Evolutionary conservation across 2,329 filamentous ascomycete genomes (phyloP).

Genomic region (Fusarium concolor): DNA sequence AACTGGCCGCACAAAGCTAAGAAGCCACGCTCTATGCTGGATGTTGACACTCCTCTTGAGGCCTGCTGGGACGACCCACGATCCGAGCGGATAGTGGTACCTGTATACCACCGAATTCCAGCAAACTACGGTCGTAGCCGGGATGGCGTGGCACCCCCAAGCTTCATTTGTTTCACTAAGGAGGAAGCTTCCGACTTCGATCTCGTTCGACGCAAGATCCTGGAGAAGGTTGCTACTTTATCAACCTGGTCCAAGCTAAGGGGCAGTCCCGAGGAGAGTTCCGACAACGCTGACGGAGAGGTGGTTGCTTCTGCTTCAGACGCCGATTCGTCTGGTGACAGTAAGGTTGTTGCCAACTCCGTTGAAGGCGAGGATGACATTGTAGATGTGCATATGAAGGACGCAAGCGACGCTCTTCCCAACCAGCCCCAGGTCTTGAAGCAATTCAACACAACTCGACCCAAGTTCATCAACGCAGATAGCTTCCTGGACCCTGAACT

Average conservation of each 20-base stretch:
- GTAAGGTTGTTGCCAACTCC: conserved; percentile 80
- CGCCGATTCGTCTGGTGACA: conserved; percentile 74
- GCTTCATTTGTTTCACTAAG: conserved; percentile 80
- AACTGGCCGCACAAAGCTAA: conserved; percentile 75
- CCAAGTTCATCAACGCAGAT: conserved; percentile 64
- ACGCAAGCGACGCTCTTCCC: conserved; percentile 57
- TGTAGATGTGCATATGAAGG: conserved; percentile 89
- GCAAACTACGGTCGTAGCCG: conserved; percentile 47
- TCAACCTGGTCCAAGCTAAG: conserved; percentile 76
- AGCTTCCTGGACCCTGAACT: conserved; percentile 71
- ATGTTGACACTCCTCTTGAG: conserved; percentile 56
- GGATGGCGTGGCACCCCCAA: conserved; percentile 60
- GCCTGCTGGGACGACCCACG: conserved; percentile 68
- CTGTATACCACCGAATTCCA: conserved; percentile 72
- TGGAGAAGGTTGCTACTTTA: conserved; percentile 80
- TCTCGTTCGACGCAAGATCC: conserved; percentile 80
- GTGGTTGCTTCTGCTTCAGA: conserved; percentile 73
- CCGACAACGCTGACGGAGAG: conserved; percentile 73
- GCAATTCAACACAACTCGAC: conserved; percentile 62
- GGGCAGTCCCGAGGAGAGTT: conserved; percentile 60
- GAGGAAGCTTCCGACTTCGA: conserved; percentile 77
- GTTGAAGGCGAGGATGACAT: conserved; percentile 91
- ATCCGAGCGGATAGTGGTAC: conserved; percentile 76
- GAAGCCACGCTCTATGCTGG: conserved; percentile 64
- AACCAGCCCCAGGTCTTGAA: conserved; percentile 52